phyloP scores from a whole-genome alignment of 2,329 filamentous ascomycete genomes.

The Phaeosphaeriaceae sp. region DNA sequence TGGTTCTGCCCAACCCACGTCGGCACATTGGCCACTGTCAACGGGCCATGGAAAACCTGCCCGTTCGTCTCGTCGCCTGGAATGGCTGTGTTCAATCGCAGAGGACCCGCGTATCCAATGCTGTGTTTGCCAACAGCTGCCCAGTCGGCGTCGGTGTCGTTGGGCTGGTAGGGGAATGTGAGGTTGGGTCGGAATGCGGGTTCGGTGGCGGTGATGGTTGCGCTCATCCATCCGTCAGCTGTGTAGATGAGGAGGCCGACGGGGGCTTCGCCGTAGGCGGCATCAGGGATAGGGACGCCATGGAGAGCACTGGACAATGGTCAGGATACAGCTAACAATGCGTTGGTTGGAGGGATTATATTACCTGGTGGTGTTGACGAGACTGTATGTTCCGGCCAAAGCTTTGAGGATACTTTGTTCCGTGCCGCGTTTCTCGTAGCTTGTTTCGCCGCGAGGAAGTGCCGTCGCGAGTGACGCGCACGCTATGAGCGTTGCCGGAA shows the following conservation, averaged over 20 bases:
- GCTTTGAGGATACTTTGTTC: conserved; percentile 20
- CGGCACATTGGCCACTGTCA: conserved; percentile 34
- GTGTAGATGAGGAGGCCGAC: conserved; percentile 39
- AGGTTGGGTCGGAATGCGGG: conserved; percentile 26
- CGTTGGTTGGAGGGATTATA: neutral
- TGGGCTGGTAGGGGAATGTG: conserved; percentile 27
- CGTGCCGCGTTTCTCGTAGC: neutral
- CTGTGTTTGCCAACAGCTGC: conserved; percentile 37
- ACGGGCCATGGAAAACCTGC: conserved; percentile 36
- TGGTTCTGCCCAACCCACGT: conserved; percentile 28
- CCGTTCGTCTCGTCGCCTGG: conserved; percentile 25
- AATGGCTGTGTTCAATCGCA: conserved; percentile 19
- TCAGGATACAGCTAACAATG: neutral
- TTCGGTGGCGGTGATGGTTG: conserved; percentile 36
- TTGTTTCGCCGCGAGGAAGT: neutral
- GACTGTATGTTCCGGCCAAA: conserved; percentile 30
- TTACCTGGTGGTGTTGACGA: conserved; percentile 32
- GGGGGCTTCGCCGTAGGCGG: conserved; percentile 26
- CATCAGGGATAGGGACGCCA: conserved; percentile 26
- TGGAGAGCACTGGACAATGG: conserved; percentile 19
- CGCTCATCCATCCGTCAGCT: conserved; percentile 31
- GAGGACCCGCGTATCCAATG: conserved; percentile 35
- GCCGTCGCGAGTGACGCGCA: conserved; percentile 3
- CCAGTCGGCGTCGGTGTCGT: conserved; percentile 35
- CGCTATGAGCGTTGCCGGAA: neutral